Conservation (phyloP, 148 eudicot genomes). For the Spergularia marina region DNA sequence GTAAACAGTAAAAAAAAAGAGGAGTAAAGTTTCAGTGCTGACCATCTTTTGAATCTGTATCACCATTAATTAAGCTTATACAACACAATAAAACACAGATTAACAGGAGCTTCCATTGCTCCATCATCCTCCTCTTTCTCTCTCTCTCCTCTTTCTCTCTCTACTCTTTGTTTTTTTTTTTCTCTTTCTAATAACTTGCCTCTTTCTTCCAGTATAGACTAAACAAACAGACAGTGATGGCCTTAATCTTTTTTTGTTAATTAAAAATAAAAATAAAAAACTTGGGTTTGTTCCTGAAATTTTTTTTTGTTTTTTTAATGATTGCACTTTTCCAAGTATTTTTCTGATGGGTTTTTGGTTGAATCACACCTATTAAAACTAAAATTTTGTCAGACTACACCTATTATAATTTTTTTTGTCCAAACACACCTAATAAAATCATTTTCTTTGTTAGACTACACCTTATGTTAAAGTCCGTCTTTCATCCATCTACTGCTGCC, state of each 20-base stretch:
- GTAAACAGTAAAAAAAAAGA: neutral
- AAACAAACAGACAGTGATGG: constrained; percentile 31
- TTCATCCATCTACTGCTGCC: too few relatives aligned
- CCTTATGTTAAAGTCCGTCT: too few relatives aligned
- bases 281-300: neutral
- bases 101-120: constrained; percentile 34
- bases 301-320: neutral
- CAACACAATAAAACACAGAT: constrained; percentile 41
- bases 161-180: neutral
- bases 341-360: too few relatives aligned
- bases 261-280: neutral
- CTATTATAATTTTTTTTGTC: too few relatives aligned
- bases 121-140: constrained; percentile 32
- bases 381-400: too few relatives aligned
- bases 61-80: constrained; percentile 43
- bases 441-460: too few relatives aligned
- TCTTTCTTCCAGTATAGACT: constrained; percentile 17
- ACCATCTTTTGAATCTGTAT: constrained; percentile 75
- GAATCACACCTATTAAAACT: too few relatives aligned
- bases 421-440: too few relatives aligned
- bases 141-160: constrained; percentile 19
- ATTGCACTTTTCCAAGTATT: constrained; percentile 2
- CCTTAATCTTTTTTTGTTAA: constrained; percentile 7
- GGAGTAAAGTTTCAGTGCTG: constrained; percentile 11
- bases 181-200: neutral